Percentiles rank a stretch among this genome's conserved stretches.
phyloP scores from a whole-genome alignment of 306 rosid species.

The Delonix regia region DNA sequence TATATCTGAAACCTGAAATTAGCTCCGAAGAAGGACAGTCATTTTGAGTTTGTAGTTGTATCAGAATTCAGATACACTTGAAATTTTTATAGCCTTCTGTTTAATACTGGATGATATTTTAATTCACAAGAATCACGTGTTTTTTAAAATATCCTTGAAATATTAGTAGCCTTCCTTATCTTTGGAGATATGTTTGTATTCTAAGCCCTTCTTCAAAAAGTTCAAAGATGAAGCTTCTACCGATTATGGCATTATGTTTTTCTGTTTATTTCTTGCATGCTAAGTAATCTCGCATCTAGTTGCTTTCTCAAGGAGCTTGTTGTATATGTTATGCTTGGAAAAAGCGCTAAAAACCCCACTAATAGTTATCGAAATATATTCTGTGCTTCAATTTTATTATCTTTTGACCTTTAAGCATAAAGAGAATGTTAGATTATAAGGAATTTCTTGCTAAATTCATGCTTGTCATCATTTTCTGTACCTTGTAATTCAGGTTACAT shows the following conservation, averaged over 20 bases:
- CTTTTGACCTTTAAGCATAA: background rate
- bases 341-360: background rate
- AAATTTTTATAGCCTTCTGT: background rate
- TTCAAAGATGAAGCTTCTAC: slow-evolving; percentile 18
- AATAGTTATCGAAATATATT: background rate
- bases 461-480: background rate
- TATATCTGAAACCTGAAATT: slow-evolving; percentile 1
- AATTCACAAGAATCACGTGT: slow-evolving; percentile 23
- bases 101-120: slow-evolving; percentile 2
- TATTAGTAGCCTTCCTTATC: slow-evolving; percentile 3
- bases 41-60: slow-evolving; percentile 11
- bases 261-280: background rate
- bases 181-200: background rate
- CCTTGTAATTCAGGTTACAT: background rate
- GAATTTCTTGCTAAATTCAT: background rate
- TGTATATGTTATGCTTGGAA: background rate
- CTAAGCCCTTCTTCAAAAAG: slow-evolving; percentile 12
- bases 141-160: slow-evolving; percentile 10
- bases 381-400: background rate
- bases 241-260: background rate
- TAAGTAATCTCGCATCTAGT: background rate
- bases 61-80: background rate
- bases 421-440: too few species aligned
- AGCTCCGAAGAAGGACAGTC: slow-evolving; percentile 24
- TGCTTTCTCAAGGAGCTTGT: background rate